Evolutionary conservation across 2,329 filamentous ascomycete species (phyloP), one percentile per base, ranked within the genome.

Genomic region (Talaromyces piceae): DNA sequence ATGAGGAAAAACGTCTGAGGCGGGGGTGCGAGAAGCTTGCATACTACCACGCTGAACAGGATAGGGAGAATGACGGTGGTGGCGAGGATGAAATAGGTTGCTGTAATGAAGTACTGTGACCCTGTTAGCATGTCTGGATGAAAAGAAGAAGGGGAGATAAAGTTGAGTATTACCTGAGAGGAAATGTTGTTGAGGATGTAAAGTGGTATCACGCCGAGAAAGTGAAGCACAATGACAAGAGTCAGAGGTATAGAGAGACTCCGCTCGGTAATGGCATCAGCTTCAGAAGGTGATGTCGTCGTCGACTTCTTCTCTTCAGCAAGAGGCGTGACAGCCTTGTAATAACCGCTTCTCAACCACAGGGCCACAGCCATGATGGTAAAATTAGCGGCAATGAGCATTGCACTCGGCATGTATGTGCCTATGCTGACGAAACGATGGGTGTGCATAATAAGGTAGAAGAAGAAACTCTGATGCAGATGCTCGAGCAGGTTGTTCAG

Each of bases 391-490:
- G 93, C 93, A 52, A 98, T 79, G 47, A 97, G 73, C 93, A 98
- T 98, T n/a, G 93, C 93, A 60, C 89, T 94, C 0, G 93, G 93
- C 3, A 98, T 78, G 64, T 98, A 98, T 1, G 91, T 98, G 13
- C 93, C 93, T 57, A 98, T 98, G 70, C 91, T 97, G 59, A 97
- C 93, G 65, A 98, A 98, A 9, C 91, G 84, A 61, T 93, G 88
- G 26, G 84, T 81, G 59, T 94, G 86, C 82, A 97, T 90, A 41
- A 98, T 78, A 47, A 98, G 76, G 67, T 98, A 98, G 73, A 98
- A 97, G 79, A 98, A 98, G 76, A 98, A 98, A 67, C 91, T 96
- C 72, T 98, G 93, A 67, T 98, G 93, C 55, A 98, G 77, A 66
- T 98, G 91, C 71, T 98, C 93, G 27, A 98, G 79, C 53, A 98